A percentile compares a stretch with the other conserved stretches of the same genome.
Conservation (phyloP, 1,284 basidiomycete species). For the Marasmius tenuissimus region DNA sequence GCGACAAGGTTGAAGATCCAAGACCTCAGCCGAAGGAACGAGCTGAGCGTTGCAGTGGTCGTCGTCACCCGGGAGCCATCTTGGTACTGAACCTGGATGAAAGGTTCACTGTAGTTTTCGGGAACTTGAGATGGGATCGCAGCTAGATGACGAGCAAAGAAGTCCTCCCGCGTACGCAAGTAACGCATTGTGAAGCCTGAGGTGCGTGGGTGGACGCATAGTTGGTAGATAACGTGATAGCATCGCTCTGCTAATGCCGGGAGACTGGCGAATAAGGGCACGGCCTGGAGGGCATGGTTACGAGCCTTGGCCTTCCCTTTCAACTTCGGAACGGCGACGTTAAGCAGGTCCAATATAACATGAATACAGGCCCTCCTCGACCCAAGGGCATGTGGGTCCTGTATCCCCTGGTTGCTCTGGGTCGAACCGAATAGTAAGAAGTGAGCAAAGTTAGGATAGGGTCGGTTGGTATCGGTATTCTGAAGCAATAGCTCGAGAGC, state of each 20-base stretch:
- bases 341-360: constrained; percentile 78
- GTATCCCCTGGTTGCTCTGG: constrained; percentile 56
- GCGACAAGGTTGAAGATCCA: constrained; percentile 87
- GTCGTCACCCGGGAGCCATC: constrained; percentile 78
- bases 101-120: constrained; percentile 44
- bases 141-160: constrained; percentile 83
- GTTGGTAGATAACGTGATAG: constrained; percentile 82
- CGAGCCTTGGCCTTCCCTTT: constrained; percentile 47
- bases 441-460: constrained; percentile 88
- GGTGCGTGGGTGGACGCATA: constrained; percentile 85
- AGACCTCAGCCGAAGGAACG: constrained; percentile 83
- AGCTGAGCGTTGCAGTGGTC: constrained; percentile 70
- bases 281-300: constrained; percentile 30
- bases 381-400: constrained; percentile 75
- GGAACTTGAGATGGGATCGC: constrained; percentile 68
- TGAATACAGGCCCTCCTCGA: constrained; percentile 77
- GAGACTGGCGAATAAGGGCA: constrained; percentile 64
- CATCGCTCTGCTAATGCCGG: constrained; percentile 87
- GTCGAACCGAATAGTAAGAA: constrained; percentile 80
- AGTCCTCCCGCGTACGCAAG: constrained; percentile 86
- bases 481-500: constrained; percentile 87
- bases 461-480: constrained; percentile 64
- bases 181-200: constrained; percentile 86
- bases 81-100: constrained; percentile 69
- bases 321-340: constrained; percentile 62